Evolutionary conservation across 352 stramenopile species (phyloP).

Genomic region (Phytophthora ramorum): DNA sequence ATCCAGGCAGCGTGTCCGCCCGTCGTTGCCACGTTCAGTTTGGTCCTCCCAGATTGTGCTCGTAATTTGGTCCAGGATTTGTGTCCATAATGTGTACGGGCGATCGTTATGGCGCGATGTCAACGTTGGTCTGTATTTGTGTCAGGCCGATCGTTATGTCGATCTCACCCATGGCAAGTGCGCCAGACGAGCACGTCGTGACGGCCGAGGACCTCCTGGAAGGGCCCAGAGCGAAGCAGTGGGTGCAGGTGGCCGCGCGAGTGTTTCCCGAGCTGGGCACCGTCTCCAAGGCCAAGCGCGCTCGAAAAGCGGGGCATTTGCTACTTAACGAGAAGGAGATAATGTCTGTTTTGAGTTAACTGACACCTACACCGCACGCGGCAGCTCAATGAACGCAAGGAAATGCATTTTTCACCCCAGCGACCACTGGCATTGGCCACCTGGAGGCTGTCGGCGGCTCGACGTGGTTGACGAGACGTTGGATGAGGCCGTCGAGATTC

Average conservation of each 20-base stretch:
- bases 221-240: slow-evolving; percentile 30
- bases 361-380: neutral
- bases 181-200: slow-evolving; percentile 24
- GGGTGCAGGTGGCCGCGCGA: slow-evolving; percentile 62
- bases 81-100: neutral
- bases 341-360: neutral
- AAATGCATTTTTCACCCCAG: slow-evolving; percentile 21
- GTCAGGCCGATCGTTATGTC: no score
- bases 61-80: neutral
- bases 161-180: no score
- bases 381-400: no score
- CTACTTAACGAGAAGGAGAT: slow-evolving; percentile 41
- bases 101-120: neutral
- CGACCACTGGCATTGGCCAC: slow-evolving; percentile 71
- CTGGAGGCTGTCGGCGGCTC: slow-evolving; percentile 58
- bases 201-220: slow-evolving; percentile 16
- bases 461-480: slow-evolving; percentile 21
- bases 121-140: no score
- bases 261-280: slow-evolving; percentile 53
- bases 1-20: neutral
- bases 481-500: slow-evolving; percentile 29
- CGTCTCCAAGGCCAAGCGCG: slow-evolving; percentile 72
- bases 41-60: slow-evolving; percentile 2
- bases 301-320: slow-evolving; percentile 47
- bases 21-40: slow-evolving; percentile 11